A percentile compares a stretch with the other conserved stretches of the same genome.
These are phyloP conservation scores for Paratrimastix pyriformis DNA, from an alignment of 78 protist species.

Conservation along the genomic window DNA sequence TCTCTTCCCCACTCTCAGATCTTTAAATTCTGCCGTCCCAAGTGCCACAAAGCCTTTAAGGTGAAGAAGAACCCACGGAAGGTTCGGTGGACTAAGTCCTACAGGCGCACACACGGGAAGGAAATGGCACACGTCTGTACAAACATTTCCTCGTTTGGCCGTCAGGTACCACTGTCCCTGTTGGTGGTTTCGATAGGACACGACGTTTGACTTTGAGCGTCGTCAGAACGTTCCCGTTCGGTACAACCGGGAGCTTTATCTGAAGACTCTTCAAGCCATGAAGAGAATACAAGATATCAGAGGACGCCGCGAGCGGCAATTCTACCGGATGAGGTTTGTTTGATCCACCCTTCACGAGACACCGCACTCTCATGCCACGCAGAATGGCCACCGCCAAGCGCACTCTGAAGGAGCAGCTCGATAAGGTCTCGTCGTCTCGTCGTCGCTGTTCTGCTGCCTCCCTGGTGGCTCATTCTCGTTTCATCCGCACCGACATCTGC, in stretches of 20 bases:
- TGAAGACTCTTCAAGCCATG: slow-evolving; percentile 62
- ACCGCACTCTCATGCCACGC: neutral
- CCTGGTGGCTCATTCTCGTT: neutral
- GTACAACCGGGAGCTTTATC: slow-evolving; percentile 82
- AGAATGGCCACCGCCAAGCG: neutral
- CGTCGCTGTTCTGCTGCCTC: neutral
- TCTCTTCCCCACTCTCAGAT: slow-evolving; percentile 4
- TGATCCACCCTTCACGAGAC: neutral
- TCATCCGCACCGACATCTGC: neutral
- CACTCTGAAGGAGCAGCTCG: neutral
- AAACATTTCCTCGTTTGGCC: neutral
- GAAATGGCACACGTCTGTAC: slow-evolving; percentile 73
- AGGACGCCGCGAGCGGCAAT: slow-evolving; percentile 46
- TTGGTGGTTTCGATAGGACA: slow-evolving; percentile 40
- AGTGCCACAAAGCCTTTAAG: slow-evolving; percentile 87
- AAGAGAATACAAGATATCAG: slow-evolving; percentile 57
- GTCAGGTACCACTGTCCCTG: neutral
- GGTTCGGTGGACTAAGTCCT: slow-evolving; percentile 98
- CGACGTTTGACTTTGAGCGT: slow-evolving; percentile 85
- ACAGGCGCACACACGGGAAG: slow-evolving; percentile 79
- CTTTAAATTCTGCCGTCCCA: slow-evolving; percentile 87
- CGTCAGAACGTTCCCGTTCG: slow-evolving; percentile 77
- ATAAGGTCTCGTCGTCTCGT: neutral
- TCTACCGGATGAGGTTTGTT: slow-evolving; percentile 23
- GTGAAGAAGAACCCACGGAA: slow-evolving; percentile 93